These are phyloP conservation scores for Aspergillus sp. DNA, from an alignment of 2,329 filamentous ascomycete species.

Conservation along the genomic window DNA sequence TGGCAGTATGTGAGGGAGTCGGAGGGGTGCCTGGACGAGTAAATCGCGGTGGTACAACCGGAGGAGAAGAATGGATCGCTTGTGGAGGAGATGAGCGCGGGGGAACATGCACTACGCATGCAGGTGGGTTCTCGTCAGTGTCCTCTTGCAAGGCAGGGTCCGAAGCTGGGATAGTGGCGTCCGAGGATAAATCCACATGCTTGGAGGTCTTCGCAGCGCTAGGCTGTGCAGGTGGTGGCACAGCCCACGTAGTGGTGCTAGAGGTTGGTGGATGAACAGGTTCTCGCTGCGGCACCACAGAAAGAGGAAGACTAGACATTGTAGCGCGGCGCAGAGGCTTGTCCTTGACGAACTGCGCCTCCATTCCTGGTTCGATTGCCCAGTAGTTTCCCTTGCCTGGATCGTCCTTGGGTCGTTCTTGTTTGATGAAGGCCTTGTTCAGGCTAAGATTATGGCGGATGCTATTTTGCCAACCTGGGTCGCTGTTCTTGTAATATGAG, in stretches of 20 bases:
- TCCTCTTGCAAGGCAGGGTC: slow-evolving; percentile 65
- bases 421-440: slow-evolving; percentile 95
- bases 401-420: slow-evolving; percentile 94
- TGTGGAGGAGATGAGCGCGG: slow-evolving; percentile 54
- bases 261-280: slow-evolving; percentile 35
- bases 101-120: slow-evolving; percentile 29
- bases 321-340: slow-evolving; percentile 63
- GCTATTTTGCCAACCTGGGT: slow-evolving; percentile 97
- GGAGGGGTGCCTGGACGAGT: slow-evolving; percentile 71
- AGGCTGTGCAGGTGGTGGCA: slow-evolving; percentile 33
- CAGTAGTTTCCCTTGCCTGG: slow-evolving; percentile 98
- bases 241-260: slow-evolving; percentile 40
- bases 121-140: slow-evolving; percentile 50
- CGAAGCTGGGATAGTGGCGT: slow-evolving; percentile 76
- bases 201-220: slow-evolving; percentile 31
- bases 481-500: slow-evolving; percentile 80
- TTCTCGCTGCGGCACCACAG: slow-evolving; percentile 38
- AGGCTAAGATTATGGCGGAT: slow-evolving; percentile 97
- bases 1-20: slow-evolving; percentile 65
- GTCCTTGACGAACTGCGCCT: slow-evolving; percentile 86
- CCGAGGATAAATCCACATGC: slow-evolving; percentile 68
- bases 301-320: slow-evolving; percentile 49
- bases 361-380: slow-evolving; percentile 88
- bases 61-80: slow-evolving; percentile 85
- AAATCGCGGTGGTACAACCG: slow-evolving; percentile 65